phyloP scores from a whole-genome alignment of 2,329 filamentous ascomycete species.

The Fusarium sp. region DNA sequence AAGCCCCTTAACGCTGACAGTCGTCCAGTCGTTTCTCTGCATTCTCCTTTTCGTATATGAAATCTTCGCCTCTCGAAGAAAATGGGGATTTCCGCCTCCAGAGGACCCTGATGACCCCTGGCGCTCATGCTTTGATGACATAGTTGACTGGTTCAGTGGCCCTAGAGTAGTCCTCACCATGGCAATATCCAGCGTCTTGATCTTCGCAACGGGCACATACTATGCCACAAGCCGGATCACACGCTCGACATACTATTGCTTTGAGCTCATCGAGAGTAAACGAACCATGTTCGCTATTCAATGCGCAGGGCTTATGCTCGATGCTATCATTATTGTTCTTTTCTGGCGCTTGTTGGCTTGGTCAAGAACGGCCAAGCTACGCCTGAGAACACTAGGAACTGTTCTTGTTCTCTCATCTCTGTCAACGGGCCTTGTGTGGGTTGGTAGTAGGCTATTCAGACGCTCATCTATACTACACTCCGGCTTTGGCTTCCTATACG shows the following conservation, averaged over 20 bases:
- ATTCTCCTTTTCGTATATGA: constrained; percentile 57
- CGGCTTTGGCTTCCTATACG: constrained; percentile 56
- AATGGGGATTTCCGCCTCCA: constrained; percentile 45
- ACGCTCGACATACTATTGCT: constrained; percentile 63
- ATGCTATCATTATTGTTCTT: constrained; percentile 57
- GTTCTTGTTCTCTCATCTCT: constrained; percentile 55
- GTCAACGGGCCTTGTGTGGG: constrained; percentile 51
- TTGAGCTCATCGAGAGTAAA: constrained; percentile 52
- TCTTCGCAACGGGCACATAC: constrained; percentile 57
- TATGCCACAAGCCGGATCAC: constrained; percentile 50
- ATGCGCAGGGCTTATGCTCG: constrained; percentile 55
- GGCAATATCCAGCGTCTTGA: constrained; percentile 48
- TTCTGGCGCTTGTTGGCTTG: constrained; percentile 62
- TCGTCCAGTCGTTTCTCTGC: constrained; percentile 57
- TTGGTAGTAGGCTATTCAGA: constrained; percentile 46
- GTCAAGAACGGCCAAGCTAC: constrained; percentile 57
- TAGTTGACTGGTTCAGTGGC: constrained; percentile 57
- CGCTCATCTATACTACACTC: constrained; percentile 34
- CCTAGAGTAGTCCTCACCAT: constrained; percentile 51
- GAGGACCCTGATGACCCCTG: constrained; percentile 58
- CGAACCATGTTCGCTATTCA: constrained; percentile 54
- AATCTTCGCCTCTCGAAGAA: constrained; percentile 50
- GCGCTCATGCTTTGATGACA: constrained; percentile 58
- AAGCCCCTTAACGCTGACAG: constrained; percentile 9
- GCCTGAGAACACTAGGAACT: constrained; percentile 56